Percentiles rank a stretch among this genome's conserved stretches.
phyloP scores from a whole-genome alignment of 2,329 filamentous ascomycete species.

The Fusarium tanahbumbuense region DNA sequence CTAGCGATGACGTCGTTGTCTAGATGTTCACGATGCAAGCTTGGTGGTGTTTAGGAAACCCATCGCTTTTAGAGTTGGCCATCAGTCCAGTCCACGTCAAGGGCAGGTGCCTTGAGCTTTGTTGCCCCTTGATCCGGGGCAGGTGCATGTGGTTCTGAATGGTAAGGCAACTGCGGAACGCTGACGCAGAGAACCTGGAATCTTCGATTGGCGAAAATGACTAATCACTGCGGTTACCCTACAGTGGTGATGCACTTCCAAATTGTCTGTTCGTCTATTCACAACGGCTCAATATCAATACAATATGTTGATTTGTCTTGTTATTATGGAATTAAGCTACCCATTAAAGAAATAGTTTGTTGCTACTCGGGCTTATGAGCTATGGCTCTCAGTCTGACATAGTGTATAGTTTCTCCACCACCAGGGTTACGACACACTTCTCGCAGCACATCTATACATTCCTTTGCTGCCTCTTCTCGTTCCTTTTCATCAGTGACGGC shows the following conservation, averaged over 20 bases:
- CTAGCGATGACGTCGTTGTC: conserved; percentile 11
- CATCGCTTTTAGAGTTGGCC: conserved; percentile 2
- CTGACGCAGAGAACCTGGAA: conserved; percentile 43
- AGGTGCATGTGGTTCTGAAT: conserved; percentile 11
- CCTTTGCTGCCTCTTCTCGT: conserved; percentile 64
- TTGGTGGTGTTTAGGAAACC: neutral
- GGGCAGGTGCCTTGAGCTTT: conserved; percentile 38
- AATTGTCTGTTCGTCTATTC: neutral
- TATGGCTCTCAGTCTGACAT: conserved; percentile 65
- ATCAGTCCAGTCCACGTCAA: conserved; percentile 43
- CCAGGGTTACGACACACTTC: conserved; percentile 65
- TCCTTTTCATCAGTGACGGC: conserved; percentile 57
- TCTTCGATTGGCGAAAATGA: conserved; percentile 38
- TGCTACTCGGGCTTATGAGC: conserved; percentile 53
- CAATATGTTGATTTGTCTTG: neutral
- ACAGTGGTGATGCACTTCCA: neutral
- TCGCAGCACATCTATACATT: conserved; percentile 66
- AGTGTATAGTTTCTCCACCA: conserved; percentile 67
- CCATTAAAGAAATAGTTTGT: neutral
- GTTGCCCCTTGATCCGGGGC: conserved; percentile 19
- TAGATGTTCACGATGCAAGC: neutral
- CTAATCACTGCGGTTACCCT: conserved; percentile 32
- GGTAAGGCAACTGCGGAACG: conserved; percentile 2
- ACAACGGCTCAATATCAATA: neutral
- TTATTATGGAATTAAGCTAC: neutral